phyloP scores from a whole-genome alignment of 2,329 filamentous ascomycete genomes.

The Cladosporium sp. region DNA sequence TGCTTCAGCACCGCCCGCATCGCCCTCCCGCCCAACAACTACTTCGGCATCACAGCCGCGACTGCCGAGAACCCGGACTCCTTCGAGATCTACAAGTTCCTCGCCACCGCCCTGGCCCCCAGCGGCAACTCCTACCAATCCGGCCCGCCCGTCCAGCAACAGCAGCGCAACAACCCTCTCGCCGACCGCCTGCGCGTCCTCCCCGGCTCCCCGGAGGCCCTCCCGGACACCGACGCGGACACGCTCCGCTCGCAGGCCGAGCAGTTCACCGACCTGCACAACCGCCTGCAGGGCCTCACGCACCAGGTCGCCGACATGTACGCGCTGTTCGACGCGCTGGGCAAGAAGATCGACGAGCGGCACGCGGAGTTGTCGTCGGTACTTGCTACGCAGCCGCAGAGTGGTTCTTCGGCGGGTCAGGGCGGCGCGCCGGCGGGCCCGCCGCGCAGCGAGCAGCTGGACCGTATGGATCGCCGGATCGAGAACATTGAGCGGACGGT shows the following conservation, averaged over 20 bases:
- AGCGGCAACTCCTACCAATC: conserved; percentile 15
- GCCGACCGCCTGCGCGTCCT: conserved; percentile 23
- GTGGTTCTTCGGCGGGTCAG: neutral
- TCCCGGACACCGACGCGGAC: conserved; percentile 29
- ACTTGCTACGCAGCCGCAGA: conserved; percentile 10
- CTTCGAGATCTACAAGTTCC: conserved; percentile 86
- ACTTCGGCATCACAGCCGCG: conserved; percentile 79
- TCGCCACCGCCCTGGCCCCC: conserved; percentile 53
- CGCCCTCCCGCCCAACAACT: conserved; percentile 69
- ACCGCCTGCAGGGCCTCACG: conserved; percentile 67
- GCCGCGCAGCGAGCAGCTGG: conserved; percentile 1
- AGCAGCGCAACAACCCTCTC: conserved; percentile 24
- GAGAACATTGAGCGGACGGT: conserved; percentile 49
- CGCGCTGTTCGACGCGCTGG: conserved; percentile 48
- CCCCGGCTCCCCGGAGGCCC: conserved; percentile 37
- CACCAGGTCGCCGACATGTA: conserved; percentile 62
- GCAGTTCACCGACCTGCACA: conserved; percentile 81
- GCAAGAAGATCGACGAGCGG: conserved; percentile 51
- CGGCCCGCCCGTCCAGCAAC: conserved; percentile 25
- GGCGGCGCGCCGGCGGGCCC: neutral
- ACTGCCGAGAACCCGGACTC: conserved; percentile 89
- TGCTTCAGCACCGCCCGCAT: conserved; percentile 83
- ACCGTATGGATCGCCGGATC: conserved; percentile 36
- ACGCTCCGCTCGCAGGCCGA: conserved; percentile 39
- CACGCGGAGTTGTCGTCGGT: conserved; percentile 24